Conservation (phyloP, 495 filamentous ascomycete species). For the Aspergillus baeticus region DNA sequence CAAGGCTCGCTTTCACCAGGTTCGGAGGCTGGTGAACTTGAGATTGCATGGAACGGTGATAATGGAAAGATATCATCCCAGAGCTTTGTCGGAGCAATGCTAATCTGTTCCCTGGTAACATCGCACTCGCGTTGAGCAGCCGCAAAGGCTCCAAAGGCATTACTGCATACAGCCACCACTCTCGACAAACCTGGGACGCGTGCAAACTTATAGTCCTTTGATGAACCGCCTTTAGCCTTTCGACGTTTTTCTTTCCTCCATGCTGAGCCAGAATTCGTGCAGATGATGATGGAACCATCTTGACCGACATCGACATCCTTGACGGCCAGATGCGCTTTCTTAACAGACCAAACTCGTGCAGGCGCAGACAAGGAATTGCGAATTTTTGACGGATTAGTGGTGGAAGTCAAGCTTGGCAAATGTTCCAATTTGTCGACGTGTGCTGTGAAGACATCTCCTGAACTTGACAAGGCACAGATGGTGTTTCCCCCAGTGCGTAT, state of each 20-base stretch:
- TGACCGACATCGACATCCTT: conserved; percentile 85
- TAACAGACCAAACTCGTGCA: conserved; percentile 76
- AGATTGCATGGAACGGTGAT: conserved; percentile 52
- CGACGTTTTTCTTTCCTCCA: conserved; percentile 81
- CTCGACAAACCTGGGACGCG: conserved; percentile 84
- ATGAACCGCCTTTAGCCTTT: conserved; percentile 71
- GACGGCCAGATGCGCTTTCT: conserved; percentile 80
- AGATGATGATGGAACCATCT: conserved; percentile 93
- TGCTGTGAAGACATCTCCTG: conserved; percentile 84
- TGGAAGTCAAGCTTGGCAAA: conserved; percentile 62
- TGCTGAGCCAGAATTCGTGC: conserved; percentile 86
- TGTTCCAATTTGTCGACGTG: conserved; percentile 64
- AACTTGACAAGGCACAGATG: conserved; percentile 78
- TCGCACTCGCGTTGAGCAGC: conserved; percentile 84
- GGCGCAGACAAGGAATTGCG: conserved; percentile 72
- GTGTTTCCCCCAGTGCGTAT: conserved; percentile 84
- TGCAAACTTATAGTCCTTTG: conserved; percentile 86
- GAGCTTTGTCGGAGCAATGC: conserved; percentile 59
- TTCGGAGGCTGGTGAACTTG: conserved; percentile 5
- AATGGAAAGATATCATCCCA: conserved; percentile 74
- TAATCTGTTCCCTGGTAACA: conserved; percentile 72
- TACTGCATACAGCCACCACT: conserved; percentile 79
- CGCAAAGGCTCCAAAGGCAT: conserved; percentile 83
- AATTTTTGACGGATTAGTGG: conserved; percentile 86
- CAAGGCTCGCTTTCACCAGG: conserved; percentile 16